Evolutionary conservation across 768 basidiomycete genomes (phyloP).

Genomic region (Sistotremastrum niveocremeum): DNA sequence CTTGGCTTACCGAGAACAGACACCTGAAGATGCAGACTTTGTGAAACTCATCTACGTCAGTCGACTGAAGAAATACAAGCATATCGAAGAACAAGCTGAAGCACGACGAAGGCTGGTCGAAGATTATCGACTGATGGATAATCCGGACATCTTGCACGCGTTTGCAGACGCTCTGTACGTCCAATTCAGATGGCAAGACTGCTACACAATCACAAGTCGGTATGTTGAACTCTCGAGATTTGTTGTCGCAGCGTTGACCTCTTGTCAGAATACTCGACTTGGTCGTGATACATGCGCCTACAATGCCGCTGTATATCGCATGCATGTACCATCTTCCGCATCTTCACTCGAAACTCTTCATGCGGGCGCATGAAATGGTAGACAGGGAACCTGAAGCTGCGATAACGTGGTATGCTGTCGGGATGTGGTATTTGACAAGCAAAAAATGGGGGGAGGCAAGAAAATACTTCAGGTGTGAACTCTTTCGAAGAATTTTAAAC

Average conservation of each 20-base stretch:
- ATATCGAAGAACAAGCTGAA: constrained; percentile 65
- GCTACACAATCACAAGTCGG: constrained; percentile 79
- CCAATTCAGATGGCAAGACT: constrained; percentile 88
- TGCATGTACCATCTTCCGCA: constrained; percentile 96
- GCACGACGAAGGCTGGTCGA: constrained; percentile 69
- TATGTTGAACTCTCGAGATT: constrained; percentile 15
- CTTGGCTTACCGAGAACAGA: constrained; percentile 71
- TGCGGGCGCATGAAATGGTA: constrained; percentile 92
- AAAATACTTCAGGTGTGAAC: constrained; percentile 79
- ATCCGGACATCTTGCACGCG: constrained; percentile 84
- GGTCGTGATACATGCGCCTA: constrained; percentile 75
- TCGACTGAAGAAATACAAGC: constrained; percentile 82
- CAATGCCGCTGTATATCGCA: constrained; percentile 89
- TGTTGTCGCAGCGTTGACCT: constrained; percentile 1
- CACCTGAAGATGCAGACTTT: constrained; percentile 80
- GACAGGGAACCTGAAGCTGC: constrained; percentile 88
- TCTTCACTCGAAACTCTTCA: constrained; percentile 85
- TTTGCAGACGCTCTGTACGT: constrained; percentile 84
- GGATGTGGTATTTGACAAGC: constrained; percentile 86
- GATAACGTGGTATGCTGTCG: constrained; percentile 96
- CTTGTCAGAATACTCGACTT: constrained; percentile 62
- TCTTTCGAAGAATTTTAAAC: constrained; percentile 4
- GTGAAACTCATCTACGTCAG: constrained; percentile 87
- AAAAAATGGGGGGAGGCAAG: constrained; percentile 84
- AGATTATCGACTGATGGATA: constrained; percentile 76